Base-by-base conservation (phyloP, 257 asterid genomes). In the Echites panduratus region DNA sequence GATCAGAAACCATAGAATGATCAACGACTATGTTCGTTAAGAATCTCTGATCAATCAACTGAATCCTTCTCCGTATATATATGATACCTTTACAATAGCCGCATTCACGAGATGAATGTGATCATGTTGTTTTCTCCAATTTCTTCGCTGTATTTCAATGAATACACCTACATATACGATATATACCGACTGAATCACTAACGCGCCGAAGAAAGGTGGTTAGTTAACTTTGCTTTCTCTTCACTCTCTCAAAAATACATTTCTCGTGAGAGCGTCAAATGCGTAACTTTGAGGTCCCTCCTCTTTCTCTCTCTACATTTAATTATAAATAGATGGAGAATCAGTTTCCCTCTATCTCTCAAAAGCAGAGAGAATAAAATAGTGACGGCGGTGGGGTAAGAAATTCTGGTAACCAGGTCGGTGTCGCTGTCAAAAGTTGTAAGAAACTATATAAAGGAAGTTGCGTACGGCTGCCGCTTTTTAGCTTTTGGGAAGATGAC, bases 211-310 rank as follows among this genome's bases (percentile, higher is more conserved):
- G 64, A 44, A 43, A 68, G 41, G 22, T 10, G 59, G 57, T 53
- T 54, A 83, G 78, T 73, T 66, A 52, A 74, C 73, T 75, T 78
- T 70, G 83, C 87, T 80, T 80, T 75, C 84, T 48, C 84, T 75
- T 80, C 79, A 85, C 83, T 76, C 83, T 71, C 79, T 70, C 68
- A 68, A 73, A 81, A 84, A 80, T 79, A 62, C 81, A 77, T 74
- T 76, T 80, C 86, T 76, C 89, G 91, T 85, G 91, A 85, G 75
- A 84, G 75, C 80, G 68, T 82, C 85, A 79, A 79, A 75, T 75
- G 70, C 80, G 75, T 68, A 61, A 79, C 85, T 83, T 76, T 79
- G 77, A 73, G 61, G 76, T 50, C 66, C 5, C 54, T 44, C 5
- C 47, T 45, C 14, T 66, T 70, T 57, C 62, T 73, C 56, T 74